A percentile compares a stretch with the other conserved stretches of the same genome.
phyloP scores from a whole-genome alignment of 2,329 filamentous ascomycete genomes.

The Fusarium ambrosium region DNA sequence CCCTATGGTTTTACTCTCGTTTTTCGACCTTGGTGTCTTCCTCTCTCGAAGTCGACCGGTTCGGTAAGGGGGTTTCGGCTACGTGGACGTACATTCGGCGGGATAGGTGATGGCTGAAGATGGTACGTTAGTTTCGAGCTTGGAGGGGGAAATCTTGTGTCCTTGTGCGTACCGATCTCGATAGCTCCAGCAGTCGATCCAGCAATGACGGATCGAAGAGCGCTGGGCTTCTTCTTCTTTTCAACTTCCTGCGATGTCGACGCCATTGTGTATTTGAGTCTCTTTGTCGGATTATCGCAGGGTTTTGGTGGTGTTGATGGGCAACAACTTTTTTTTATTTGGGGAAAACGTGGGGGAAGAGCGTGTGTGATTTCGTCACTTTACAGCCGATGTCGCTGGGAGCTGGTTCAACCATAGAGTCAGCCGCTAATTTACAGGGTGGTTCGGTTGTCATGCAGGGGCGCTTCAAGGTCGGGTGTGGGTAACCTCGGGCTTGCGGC shows the following conservation, averaged over 20 bases:
- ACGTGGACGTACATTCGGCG: conserved; percentile 79
- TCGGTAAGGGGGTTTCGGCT: not conserved
- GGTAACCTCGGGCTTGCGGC: conserved; percentile 21
- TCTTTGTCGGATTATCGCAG: conserved; percentile 2
- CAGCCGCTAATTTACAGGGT: not conserved
- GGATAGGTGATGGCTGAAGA: conserved; percentile 85
- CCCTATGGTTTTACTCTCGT: not conserved
- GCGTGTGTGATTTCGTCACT: conserved; percentile 45
- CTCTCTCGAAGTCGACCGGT: conserved; percentile 15
- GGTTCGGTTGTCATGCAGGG: conserved; percentile 1
- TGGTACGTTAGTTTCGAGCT: conserved; percentile 18
- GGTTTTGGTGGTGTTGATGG: not conserved
- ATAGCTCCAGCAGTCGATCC: conserved; percentile 94
- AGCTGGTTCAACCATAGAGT: not conserved
- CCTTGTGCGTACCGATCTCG: conserved; percentile 79
- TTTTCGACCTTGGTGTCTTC: not conserved
- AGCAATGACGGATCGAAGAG: conserved; percentile 89
- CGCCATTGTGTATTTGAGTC: conserved; percentile 46
- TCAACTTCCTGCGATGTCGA: conserved; percentile 43
- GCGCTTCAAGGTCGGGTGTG: not conserved
- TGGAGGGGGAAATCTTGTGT: not conserved
- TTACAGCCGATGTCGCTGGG: conserved; percentile 45
- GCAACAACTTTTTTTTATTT: conserved; percentile 31
- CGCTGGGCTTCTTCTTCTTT: conserved; percentile 72
- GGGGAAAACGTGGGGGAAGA: conserved; percentile 25